phyloP scores from a whole-genome alignment of 768 basidiomycete genomes.

The Tylopilus sp. region DNA sequence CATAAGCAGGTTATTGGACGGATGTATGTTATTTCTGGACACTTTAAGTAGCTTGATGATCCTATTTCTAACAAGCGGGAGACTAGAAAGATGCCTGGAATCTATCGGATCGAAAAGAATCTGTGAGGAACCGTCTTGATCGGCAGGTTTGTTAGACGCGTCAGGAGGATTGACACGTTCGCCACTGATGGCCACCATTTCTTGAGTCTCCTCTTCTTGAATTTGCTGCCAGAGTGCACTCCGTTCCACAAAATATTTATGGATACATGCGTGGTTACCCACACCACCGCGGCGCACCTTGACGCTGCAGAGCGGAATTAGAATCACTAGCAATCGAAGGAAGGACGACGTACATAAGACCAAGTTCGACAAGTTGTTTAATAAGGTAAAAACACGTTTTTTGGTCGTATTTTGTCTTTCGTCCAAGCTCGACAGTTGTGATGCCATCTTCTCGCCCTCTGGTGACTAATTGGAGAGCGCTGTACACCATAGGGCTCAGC shows the following conservation, averaged over 20 bases:
- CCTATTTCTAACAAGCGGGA: conserved; percentile 66
- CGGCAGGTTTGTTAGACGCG: conserved; percentile 21
- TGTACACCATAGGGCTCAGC: conserved; percentile 82
- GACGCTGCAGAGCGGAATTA: conserved; percentile 39
- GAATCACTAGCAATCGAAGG: not conserved
- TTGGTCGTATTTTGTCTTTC: conserved; percentile 78
- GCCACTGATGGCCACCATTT: conserved; percentile 22
- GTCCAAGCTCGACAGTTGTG: conserved; percentile 74
- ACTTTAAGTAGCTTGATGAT: conserved; percentile 69
- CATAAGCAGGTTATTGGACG: conserved; percentile 71
- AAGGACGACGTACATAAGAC: conserved; percentile 56
- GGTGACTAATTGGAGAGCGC: conserved; percentile 80
- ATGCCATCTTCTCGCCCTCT: conserved; percentile 74
- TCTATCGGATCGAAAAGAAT: conserved; percentile 73
- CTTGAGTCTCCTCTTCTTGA: conserved; percentile 58
- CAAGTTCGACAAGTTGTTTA: conserved; percentile 68
- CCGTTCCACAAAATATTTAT: conserved; percentile 79
- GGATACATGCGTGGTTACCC: conserved; percentile 75
- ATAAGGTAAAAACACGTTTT: conserved; percentile 89
- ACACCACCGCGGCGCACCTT: conserved; percentile 78
- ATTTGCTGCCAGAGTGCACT: conserved; percentile 76
- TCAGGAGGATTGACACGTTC: conserved; percentile 11
- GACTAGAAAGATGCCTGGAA: conserved; percentile 71
- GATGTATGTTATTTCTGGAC: conserved; percentile 68
- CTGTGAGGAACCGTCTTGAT: conserved; percentile 18